phyloP scores from a whole-genome alignment of 2,329 filamentous ascomycete genomes.

The Penicillium occitanis region DNA sequence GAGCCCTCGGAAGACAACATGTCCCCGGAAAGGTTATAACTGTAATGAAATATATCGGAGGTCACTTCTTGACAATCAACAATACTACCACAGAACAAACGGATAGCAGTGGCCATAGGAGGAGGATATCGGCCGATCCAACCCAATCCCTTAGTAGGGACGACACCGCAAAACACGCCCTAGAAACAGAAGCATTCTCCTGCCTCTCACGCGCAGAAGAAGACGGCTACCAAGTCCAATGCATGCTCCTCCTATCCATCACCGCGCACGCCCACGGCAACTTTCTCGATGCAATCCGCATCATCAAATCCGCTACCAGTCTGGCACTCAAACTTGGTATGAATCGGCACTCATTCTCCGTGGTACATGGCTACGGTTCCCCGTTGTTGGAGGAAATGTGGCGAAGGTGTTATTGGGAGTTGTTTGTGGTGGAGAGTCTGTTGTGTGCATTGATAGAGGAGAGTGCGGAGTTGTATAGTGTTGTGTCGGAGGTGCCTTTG shows the following conservation, averaged over 20 bases:
- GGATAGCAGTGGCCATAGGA: not conserved
- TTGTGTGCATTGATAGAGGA: conserved; percentile 62
- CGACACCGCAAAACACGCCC: not conserved
- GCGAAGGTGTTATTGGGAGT: conserved; percentile 82
- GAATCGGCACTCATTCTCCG: conserved; percentile 61
- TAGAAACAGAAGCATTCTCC: conserved; percentile 25
- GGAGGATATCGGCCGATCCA: not conserved
- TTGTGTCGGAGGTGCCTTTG: conserved; percentile 63
- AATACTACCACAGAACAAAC: conserved; percentile 24
- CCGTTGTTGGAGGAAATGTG: conserved; percentile 74
- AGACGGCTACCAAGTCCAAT: conserved; percentile 35
- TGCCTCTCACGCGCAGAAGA: conserved; percentile 19
- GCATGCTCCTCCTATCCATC: conserved; percentile 33
- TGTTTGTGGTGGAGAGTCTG: conserved; percentile 74
- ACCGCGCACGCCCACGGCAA: conserved; percentile 31
- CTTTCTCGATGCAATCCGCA: conserved; percentile 26
- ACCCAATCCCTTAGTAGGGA: not conserved
- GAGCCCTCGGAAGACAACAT: conserved; percentile 29
- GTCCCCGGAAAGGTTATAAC: conserved; percentile 46
- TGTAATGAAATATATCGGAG: conserved; percentile 53
- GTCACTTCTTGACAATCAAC: conserved; percentile 45
- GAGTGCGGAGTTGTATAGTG: conserved; percentile 28
- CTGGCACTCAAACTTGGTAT: conserved; percentile 71
- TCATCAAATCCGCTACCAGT: conserved; percentile 62
- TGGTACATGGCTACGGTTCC: conserved; percentile 48